A percentile compares a stretch with the other conserved stretches of the same genome.
phyloP scores from a whole-genome alignment of 1,284 basidiomycete species.

The Boletus mariae region DNA sequence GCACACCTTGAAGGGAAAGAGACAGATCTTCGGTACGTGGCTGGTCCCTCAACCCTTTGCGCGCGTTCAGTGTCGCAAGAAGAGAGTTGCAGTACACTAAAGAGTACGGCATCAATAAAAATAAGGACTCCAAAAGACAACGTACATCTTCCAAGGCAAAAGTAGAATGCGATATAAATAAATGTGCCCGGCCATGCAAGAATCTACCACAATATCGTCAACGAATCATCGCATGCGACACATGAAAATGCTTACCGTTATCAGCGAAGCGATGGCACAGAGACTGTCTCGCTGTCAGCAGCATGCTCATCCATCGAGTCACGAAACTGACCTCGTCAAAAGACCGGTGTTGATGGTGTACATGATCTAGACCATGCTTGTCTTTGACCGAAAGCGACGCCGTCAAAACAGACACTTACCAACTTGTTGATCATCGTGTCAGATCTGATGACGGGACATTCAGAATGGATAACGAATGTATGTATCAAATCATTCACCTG shows the following conservation, averaged over 20 bases:
- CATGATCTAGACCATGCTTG: constrained; percentile 35
- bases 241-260: constrained; percentile 35
- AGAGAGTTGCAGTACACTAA: constrained; percentile 51
- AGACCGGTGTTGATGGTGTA: constrained; percentile 51
- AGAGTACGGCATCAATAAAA: neutral
- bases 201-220: constrained; percentile 28
- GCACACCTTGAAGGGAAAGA: constrained; percentile 31
- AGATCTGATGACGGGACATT: constrained; percentile 32
- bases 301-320: too few species aligned
- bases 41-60: constrained; percentile 34
- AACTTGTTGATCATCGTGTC: constrained; percentile 48
- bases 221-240: neutral
- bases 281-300: constrained; percentile 20
- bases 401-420: constrained; percentile 22
- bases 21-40: constrained; percentile 28
- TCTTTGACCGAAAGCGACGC: neutral
- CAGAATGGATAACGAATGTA: neutral
- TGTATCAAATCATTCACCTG: constrained; percentile 32
- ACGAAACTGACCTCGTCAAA: constrained; percentile 29
- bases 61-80: constrained; percentile 49
- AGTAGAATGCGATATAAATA: constrained; percentile 54
- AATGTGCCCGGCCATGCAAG: constrained; percentile 40
- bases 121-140: neutral
- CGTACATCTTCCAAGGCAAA: constrained; percentile 47
- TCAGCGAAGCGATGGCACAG: constrained; percentile 43